Conservation (phyloP, 805 yeast genomes). For the Wickerhamiella dianesei region DNA sequence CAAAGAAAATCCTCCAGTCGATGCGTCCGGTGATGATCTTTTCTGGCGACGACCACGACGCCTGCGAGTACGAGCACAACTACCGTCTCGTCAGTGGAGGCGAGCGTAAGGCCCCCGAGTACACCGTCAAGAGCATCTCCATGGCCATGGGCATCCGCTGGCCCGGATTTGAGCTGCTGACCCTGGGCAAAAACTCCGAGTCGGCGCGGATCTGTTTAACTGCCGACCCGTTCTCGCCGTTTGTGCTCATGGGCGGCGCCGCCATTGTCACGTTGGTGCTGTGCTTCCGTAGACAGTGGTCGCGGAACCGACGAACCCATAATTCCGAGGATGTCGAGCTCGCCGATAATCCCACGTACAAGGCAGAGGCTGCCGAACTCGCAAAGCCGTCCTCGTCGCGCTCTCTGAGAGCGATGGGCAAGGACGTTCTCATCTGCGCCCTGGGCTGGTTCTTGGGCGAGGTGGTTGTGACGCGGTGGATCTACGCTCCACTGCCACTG, state of each 20-base stretch:
- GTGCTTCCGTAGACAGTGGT: neutral
- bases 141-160: constrained; percentile 81
- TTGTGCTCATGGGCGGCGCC: constrained; percentile 18
- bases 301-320: neutral
- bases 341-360: neutral
- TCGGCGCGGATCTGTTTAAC: constrained; percentile 22
- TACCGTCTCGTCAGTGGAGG: constrained; percentile 12
- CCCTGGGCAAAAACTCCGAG: constrained; percentile 30
- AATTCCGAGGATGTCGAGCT: neutral
- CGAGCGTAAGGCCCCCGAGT: constrained; percentile 41
- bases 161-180: constrained; percentile 79
- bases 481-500: neutral
- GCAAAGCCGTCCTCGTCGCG: neutral
- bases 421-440: neutral
- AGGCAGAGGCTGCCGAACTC: neutral
- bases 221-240: constrained; percentile 23
- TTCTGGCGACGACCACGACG: constrained; percentile 96
- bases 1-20: constrained; percentile 43
- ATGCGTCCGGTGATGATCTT: constrained; percentile 58
- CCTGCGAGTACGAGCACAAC: constrained; percentile 61
- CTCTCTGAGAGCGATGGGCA: neutral
- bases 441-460: constrained; percentile 1
- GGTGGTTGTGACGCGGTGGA: neutral
- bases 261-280: constrained; percentile 3
- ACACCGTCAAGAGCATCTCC: constrained; percentile 77